Evolutionary conservation across 139 green algal species (phyloP), one percentile per base, ranked within the genome.

Genomic region (Haematococcus lacustris): DNA sequence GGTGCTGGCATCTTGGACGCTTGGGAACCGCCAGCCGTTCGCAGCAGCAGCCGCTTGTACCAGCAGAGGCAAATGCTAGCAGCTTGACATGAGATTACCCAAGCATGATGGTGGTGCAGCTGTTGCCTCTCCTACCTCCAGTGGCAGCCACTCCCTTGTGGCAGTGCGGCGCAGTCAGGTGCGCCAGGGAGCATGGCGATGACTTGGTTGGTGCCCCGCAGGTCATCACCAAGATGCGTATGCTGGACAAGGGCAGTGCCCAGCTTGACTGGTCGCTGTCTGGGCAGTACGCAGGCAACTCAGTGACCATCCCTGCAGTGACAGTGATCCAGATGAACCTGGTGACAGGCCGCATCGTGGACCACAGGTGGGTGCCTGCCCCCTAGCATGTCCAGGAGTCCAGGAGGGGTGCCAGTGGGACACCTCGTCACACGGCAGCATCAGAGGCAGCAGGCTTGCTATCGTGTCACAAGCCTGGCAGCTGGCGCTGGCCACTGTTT

Each of bases 321-420:
- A 77, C 70, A 0, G 53, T 64, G 0, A 74, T 90, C n/a, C 51
- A 38, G 34, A 67, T 92, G 32, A 89, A 93, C 80, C 64, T 91
- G 75, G 51, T 93, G 25, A 91, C 88, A 28, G 88, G 88, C 1
- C 75, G 84, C 13, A 79, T 90, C 25, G 73, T 71, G 40, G 37
- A 66, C 51, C 78, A 82, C 59, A 77, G 60, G 76, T 76, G 34
- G 67, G 76, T 66, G 6, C 30, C 25, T 30, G 60, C 32, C 23
- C 23, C 13, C 51, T 32, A 35, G 7, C 51, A 62, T 62, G 51
- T 13, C n/a, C n/a, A n/a, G n/a, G n/a, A 62, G 51, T n/a, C 6
- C 6, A 2, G 30, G 40, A 50, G 65, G 33, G n/a, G n/a, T n/a
- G n/a, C n/a, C n/a, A n/a, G n/a, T n/a, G n/a, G n/a, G n/a, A n/a